Base-by-base conservation (phyloP, 192 early-diverging fungal genomes). In the Paraglomus occultum region DNA sequence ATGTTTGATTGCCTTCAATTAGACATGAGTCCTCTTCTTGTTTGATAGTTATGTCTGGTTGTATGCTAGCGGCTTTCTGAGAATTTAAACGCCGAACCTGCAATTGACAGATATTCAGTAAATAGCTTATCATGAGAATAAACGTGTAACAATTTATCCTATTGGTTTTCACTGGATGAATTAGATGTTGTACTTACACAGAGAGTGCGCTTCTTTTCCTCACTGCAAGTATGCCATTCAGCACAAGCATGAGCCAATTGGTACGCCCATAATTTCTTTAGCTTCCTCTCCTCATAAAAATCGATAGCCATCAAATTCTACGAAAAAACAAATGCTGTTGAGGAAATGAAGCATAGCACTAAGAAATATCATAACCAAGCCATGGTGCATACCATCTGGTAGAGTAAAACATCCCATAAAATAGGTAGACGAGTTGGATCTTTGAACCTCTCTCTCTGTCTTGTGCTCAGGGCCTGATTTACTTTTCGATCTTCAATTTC, bases 281-380 rank as follows among this genome's bases (percentile, higher is more conserved):
- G 92, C 47, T 82, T 84, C 47, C 87, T 76, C 70, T 95, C 94
- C 64, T 94, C 86, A 60, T 84, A 84, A 76, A 92, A 94, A 67
- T 95, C 94, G 31, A 83, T 87, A 22, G 81, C 79, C 73, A 88
- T 79, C 94, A 92, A 95, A 79, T 83, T 82, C 89, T 91, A 70
- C 47, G 17, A 75, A n/a, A 23, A 18, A 61, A 9, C 40, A 51
- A 23, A 52, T 60, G 11, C 31, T 3, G 31, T 31, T 31, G 31
- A 31, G 31, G 31, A 31, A 31, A 31, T 31, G 31, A 31, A 58
- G 31, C n/a, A 42, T 67, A n/a, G 38, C 64, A 51, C 51, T n/a
- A 8, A 20, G 11, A n/a, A n/a, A 54, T 17, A 63, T n/a, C 10
- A 22, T 43, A 45, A 11, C 12, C 31, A 44, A 8, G n/a, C 40